Conservation (phyloP, 192 early-diverging fungal species). For the Haplosporangium gracile region DNA sequence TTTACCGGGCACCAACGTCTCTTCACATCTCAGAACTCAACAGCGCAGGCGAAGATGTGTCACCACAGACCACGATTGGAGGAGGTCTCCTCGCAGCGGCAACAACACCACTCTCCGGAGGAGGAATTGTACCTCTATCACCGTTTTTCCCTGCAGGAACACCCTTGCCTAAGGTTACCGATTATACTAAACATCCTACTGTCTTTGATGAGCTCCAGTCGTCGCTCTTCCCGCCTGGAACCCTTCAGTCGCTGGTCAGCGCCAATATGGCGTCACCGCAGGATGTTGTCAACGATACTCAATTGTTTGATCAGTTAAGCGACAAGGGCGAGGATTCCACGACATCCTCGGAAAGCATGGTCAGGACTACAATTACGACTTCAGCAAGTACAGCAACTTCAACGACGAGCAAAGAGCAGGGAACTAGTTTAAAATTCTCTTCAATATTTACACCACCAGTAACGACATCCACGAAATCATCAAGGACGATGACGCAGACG, state of each 20-base stretch:
- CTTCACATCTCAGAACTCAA: not conserved
- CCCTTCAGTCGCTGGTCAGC: slow-evolving; percentile 31
- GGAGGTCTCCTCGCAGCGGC: not conserved
- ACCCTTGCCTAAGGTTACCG: slow-evolving; percentile 32
- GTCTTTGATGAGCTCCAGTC: slow-evolving; percentile 54
- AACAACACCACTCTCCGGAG: not conserved
- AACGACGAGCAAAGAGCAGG: not conserved
- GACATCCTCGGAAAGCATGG: not conserved
- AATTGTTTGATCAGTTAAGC: slow-evolving; percentile 18
- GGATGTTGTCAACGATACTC: slow-evolving; percentile 34
- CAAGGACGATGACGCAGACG: not conserved
- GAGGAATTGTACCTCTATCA: slow-evolving; percentile 4
- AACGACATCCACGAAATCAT: not conserved
- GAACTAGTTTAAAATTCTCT: not conserved
- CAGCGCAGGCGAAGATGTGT: not conserved
- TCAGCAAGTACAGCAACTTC: not conserved
- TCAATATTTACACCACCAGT: not conserved
- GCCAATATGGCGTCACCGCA: slow-evolving; percentile 42
- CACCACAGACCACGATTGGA: not conserved
- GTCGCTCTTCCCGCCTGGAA: slow-evolving; percentile 52
- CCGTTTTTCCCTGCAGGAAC: slow-evolving; percentile 30
- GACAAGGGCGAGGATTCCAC: not conserved
- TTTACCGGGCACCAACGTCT: slow-evolving; percentile 39
- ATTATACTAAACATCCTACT: slow-evolving; percentile 44
- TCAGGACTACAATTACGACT: not conserved